Evolutionary conservation across 345 rosid species (phyloP), one percentile per base, ranked within the genome.

Genomic region (Cochlearia excelsa): DNA sequence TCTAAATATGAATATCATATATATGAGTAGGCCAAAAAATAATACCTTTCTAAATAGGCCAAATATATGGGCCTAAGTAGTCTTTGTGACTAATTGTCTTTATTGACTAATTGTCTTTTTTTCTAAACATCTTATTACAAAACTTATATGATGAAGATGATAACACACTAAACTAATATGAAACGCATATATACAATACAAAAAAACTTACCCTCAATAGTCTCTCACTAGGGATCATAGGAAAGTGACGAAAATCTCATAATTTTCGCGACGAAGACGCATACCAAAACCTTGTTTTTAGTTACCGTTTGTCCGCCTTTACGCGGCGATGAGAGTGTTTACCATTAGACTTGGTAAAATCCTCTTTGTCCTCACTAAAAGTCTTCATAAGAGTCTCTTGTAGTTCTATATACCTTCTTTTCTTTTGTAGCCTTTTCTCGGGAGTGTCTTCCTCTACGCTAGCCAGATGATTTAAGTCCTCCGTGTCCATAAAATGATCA

Each of bases 401-500:
- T 37, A 86, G 80, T 64, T 91, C 88, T 50, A 57, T 23, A 63
- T 79, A 82, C 74, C 86, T 80, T 65, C 43, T 78, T 60, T 51
- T 80, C 78, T 84, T 91, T 9, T 75, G 63, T 8, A 23, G 48
- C 34, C 69, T 72, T 65, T 81, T 90, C 51, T 84, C 88, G 0
- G 72, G 70, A 9, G 80, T 74, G 27, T 78, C 90, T 2, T 79
- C 75, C 57, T 83, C 83, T 27, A 65, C 11, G n/a, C 68, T 65
- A 4, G 85, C 85, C 1, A 91, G 76, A 68, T 81, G 78, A 2
- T 81, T 70, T 9, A 82, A 61, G 66, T 86, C 92, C 3, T 79
- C 85, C 0, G 77, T 80, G 11, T 86, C 92, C 83, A 91, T 88
- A 61, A 91, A 86, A 71, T 77, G 80, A 75, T 83, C 81, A 1